phyloP scores from a whole-genome alignment of 2,329 filamentous ascomycete species.

The Raffaelea arxii region DNA sequence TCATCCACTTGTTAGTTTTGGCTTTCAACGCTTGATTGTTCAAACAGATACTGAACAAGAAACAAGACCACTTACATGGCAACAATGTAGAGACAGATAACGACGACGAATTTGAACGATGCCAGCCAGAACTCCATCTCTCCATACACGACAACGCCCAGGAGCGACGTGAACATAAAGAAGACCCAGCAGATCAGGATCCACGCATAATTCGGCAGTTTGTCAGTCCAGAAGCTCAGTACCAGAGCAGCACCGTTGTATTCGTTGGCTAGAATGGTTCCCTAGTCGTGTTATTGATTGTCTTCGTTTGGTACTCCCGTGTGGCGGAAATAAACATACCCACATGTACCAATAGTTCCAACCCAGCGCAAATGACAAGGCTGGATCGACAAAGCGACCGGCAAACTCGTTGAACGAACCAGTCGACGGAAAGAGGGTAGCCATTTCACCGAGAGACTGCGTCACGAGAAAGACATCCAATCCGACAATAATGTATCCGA shows the following conservation, averaged over 20 bases:
- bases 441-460: conserved; percentile 42
- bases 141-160: conserved; percentile 32
- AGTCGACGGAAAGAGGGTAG: conserved; percentile 49
- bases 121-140: conserved; percentile 36
- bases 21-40: conserved; percentile 30
- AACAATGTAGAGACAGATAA: conserved; percentile 33
- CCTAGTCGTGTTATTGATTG: not conserved
- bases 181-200: conserved; percentile 25
- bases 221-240: conserved; percentile 34
- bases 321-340: too few relatives aligned
- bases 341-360: conserved; percentile 43
- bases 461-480: conserved; percentile 31
- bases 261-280: conserved; percentile 11
- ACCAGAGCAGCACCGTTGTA: conserved; percentile 19
- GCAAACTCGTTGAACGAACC: conserved; percentile 39
- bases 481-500: conserved; percentile 32
- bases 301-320: too few relatives aligned
- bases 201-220: conserved; percentile 34
- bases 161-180: conserved; percentile 19
- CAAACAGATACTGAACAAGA: conserved; percentile 23
- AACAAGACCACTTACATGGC: conserved; percentile 27
- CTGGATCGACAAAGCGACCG: conserved; percentile 33
- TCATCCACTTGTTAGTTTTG: conserved; percentile 26
- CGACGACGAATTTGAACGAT: conserved; percentile 26
- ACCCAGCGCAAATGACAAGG: conserved; percentile 35